Evolutionary conservation across 805 yeast genomes (phyloP).

Genomic region (Suhomyces pyralidae): DNA sequence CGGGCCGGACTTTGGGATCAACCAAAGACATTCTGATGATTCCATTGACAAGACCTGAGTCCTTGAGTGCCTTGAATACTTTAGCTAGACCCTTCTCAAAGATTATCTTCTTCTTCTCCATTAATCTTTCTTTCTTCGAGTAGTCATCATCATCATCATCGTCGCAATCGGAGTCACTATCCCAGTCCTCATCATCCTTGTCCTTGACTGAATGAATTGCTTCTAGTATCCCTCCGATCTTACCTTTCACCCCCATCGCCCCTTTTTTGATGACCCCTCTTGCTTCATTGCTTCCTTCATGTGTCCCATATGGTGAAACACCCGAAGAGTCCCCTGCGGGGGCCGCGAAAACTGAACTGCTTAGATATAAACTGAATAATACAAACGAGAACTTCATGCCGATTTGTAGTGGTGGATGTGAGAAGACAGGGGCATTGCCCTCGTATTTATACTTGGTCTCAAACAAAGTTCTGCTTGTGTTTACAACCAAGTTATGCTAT

Average conservation of each 20-base stretch:
- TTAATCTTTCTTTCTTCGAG: not conserved
- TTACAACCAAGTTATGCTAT: not conserved
- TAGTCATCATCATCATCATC: not conserved
- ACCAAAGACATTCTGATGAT: conserved; percentile 25
- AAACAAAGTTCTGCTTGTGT: not conserved
- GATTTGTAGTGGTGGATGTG: not conserved
- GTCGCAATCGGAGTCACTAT: not conserved
- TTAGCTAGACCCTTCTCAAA: conserved; percentile 13
- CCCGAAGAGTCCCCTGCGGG: not conserved
- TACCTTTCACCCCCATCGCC: not conserved
- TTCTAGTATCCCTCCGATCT: not conserved
- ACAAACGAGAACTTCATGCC: not conserved
- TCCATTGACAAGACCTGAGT: conserved; percentile 28
- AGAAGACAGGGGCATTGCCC: not conserved
- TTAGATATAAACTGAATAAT: not conserved
- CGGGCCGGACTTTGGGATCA: conserved; percentile 26
- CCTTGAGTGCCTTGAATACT: conserved; percentile 24
- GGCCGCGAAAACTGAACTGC: conserved; percentile 3
- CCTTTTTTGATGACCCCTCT: not conserved
- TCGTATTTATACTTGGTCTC: not conserved
- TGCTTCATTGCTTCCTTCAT: not conserved
- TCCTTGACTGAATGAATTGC: not conserved
- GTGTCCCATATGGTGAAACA: not conserved
- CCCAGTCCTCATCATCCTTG: not conserved
- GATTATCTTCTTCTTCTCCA: not conserved